Conservation (phyloP, 345 rosid species). For the Pistacia integerrima region DNA sequence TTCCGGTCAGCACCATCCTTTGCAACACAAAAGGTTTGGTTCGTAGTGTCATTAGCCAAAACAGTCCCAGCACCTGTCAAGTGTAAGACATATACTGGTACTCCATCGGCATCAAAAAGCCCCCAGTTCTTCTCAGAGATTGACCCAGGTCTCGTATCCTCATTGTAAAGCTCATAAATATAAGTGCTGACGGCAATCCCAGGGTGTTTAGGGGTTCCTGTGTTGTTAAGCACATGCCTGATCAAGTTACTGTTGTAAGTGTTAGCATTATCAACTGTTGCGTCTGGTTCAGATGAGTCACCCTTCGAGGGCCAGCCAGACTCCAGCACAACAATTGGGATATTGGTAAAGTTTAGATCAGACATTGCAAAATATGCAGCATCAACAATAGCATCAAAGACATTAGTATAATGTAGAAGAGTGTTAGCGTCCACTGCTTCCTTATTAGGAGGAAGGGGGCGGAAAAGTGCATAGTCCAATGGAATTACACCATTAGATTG, state of each 20-base stretch:
- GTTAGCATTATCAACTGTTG: slow-evolving; percentile 80
- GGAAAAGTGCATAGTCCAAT: slow-evolving; percentile 89
- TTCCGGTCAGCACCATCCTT: slow-evolving; percentile 74
- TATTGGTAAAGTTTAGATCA: slow-evolving; percentile 76
- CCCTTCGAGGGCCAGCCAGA: slow-evolving; percentile 99
- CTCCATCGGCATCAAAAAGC: slow-evolving; percentile 68
- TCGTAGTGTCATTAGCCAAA: slow-evolving; percentile 92
- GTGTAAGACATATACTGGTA: slow-evolving; percentile 69
- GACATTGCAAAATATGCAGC: slow-evolving; percentile 94
- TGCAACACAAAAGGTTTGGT: slow-evolving; percentile 86
- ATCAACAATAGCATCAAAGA: slow-evolving; percentile 90
- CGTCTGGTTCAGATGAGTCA: slow-evolving; percentile 68
- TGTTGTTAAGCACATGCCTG: slow-evolving; percentile 79
- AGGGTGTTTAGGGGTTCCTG: slow-evolving; percentile 95
- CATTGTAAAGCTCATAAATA: slow-evolving; percentile 95
- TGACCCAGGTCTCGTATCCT: slow-evolving; percentile 72
- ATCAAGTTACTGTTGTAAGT: slow-evolving; percentile 93
- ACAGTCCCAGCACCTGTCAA: slow-evolving; percentile 82
- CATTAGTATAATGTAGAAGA: slow-evolving; percentile 87
- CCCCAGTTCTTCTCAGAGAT: slow-evolving; percentile 96
- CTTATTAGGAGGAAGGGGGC: slow-evolving; percentile 86
- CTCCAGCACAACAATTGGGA: slow-evolving; percentile 77
- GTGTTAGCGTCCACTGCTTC: slow-evolving; percentile 98
- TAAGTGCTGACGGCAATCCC: slow-evolving; percentile 72
- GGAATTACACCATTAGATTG: slow-evolving; percentile 76